Evolutionary conservation across 345 rosid species (phyloP).

Genomic region (Ceriops zippeliana): DNA sequence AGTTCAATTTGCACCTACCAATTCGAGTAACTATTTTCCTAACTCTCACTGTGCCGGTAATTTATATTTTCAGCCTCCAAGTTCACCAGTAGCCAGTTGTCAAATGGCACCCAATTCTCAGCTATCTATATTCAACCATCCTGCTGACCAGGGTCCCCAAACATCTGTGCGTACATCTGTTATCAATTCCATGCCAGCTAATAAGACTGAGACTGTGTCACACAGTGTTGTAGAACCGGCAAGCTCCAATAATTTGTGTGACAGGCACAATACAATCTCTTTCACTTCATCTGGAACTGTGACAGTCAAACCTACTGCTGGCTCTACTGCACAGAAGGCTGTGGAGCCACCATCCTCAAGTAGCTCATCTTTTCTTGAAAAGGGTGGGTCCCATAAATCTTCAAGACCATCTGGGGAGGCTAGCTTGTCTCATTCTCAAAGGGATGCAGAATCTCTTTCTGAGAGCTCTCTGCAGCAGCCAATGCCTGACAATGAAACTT

Average conservation of each 20-base stretch:
- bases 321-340: constrained; percentile 39
- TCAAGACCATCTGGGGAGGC: constrained; percentile 38
- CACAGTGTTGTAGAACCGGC: constrained; percentile 36
- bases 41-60: constrained; percentile 38
- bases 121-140: constrained; percentile 50
- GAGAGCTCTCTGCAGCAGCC: constrained; percentile 35
- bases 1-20: constrained; percentile 46
- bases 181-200: constrained; percentile 32
- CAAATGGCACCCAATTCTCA: constrained; percentile 64
- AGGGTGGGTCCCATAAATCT: constrained; percentile 40
- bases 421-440: constrained; percentile 27
- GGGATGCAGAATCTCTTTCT: constrained; percentile 32
- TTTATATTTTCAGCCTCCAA: constrained; percentile 45
- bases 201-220: constrained; percentile 38
- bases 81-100: constrained; percentile 45
- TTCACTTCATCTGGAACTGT: constrained; percentile 38
- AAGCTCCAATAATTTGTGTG: constrained; percentile 39
- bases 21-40: constrained; percentile 46
- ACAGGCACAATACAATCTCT: constrained; percentile 33
- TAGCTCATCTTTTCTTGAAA: constrained; percentile 33
- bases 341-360: constrained; percentile 26
- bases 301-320: constrained; percentile 46
- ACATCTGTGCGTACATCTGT: constrained; percentile 48
- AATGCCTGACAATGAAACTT: constrained; percentile 37
- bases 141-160: constrained; percentile 56